Base-by-base conservation (phyloP, 1,284 basidiomycete species). In the Puccinia hordei region DNA sequence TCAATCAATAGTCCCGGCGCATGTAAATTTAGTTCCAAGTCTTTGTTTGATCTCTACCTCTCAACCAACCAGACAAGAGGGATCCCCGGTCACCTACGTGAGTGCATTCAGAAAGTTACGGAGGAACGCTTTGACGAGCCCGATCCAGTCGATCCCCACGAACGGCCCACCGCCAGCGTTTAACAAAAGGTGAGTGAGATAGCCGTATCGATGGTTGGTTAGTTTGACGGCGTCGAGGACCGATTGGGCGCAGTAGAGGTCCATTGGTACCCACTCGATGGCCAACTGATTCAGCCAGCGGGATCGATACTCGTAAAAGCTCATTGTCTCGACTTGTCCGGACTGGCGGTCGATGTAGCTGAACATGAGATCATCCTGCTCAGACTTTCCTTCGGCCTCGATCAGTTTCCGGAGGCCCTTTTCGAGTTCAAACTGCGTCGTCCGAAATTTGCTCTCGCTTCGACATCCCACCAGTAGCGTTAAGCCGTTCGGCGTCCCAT, bases 401-500 rank as follows among this genome's bases (percentile, higher is more conserved):
- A 80, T 72, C n/a, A 80, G 35, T 30, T 59, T 46, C 17, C 66
- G 38, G 1, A 80, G 30, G 30, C 84, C 79, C 53, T 81, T 76
- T 63, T 83, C 68, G 33, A 86, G 83, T 53, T 84, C 82, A 35
- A 75, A 72, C 44, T 83, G 71, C 0, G 85, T 85, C 59, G 82
- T 81, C 73, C 84, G 83, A 27, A 84, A 85, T 55, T 85, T 85
- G 81, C 83, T 83, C 44, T 83, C 82, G 63, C 85, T 85, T 1
- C 85, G 83, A 75, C 85, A 86, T n/a, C 84, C 85, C 2, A 86
- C 83, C 38, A 86, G 71, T 63, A 86, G 73, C 15, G 83, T 85
- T 79, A 84, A 83, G 46, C 85, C 85, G 65, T 85, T 81, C 22
- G 83, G 82, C 1, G 85, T 85, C 27, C 83, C 81, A 71, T 84